phyloP scores from a whole-genome alignment of 768 basidiomycete genomes.

The Termitomyces sp. region DNA sequence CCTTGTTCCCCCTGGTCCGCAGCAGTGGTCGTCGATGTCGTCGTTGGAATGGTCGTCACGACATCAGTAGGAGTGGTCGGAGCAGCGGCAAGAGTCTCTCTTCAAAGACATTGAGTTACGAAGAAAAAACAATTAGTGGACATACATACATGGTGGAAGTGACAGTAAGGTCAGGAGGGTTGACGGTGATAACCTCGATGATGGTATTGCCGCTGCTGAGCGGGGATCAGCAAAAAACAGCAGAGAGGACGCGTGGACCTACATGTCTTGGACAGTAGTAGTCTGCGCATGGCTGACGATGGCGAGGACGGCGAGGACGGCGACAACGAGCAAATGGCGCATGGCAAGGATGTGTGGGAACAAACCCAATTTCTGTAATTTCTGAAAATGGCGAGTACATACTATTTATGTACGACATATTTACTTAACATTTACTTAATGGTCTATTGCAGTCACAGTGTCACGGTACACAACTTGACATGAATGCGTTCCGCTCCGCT shows the following conservation, averaged over 20 bases:
- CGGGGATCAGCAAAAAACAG: neutral
- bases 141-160: slow-evolving; percentile 17
- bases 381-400: neutral
- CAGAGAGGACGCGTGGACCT: slow-evolving; percentile 17
- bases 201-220: slow-evolving; percentile 44
- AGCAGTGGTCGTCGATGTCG: slow-evolving; percentile 16
- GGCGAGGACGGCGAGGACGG: slow-evolving; percentile 17
- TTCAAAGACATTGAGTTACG: neutral
- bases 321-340: slow-evolving; percentile 10
- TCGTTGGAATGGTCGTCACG: slow-evolving; percentile 17
- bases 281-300: slow-evolving; percentile 36
- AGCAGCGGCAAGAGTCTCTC: slow-evolving; percentile 18
- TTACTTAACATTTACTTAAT: too few relatives aligned
- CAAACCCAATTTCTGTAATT: neutral
- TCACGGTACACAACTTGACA: neutral
- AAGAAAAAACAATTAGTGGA: neutral
- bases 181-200: slow-evolving; percentile 31
- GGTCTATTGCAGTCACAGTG: neutral
- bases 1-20: slow-evolving; percentile 33
- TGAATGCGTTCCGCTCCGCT: slow-evolving; percentile 22
- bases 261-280: slow-evolving; percentile 43
- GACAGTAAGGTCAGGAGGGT: slow-evolving; percentile 5
- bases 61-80: slow-evolving; percentile 5
- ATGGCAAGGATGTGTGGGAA: slow-evolving; percentile 13
- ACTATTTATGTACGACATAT: too few relatives aligned